Evolutionary conservation across 202 grass and related monocot species (phyloP).

Genomic region (Musa balbisiana): DNA sequence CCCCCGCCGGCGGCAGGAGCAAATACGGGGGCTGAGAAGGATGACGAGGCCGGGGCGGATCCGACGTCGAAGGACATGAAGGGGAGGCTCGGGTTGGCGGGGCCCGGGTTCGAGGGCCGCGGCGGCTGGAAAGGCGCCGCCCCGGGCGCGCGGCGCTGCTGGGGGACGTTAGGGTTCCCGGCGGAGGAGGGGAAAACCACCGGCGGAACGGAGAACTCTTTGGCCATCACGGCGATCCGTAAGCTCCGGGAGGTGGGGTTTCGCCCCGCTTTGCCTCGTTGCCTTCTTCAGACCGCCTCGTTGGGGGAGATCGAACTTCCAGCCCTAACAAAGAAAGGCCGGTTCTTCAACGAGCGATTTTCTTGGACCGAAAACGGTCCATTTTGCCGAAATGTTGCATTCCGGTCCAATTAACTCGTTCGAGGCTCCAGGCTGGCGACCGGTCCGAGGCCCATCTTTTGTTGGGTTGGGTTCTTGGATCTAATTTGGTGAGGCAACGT

Average conservation of each 20-base stretch:
- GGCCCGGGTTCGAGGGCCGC: not conserved
- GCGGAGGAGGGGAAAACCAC: not conserved
- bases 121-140: not conserved
- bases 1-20: not conserved
- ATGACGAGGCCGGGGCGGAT: not conserved
- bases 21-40: not conserved
- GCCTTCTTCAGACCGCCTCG: too few relatives aligned
- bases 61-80: not conserved
- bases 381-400: too few relatives aligned
- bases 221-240: not conserved
- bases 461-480: too few relatives aligned
- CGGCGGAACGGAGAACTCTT: constrained; percentile 1
- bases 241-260: not conserved
- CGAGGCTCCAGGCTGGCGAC: too few relatives aligned
- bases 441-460: too few relatives aligned
- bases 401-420: too few relatives aligned
- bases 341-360: too few relatives aligned
- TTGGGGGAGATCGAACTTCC: too few relatives aligned
- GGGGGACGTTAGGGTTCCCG: not conserved
- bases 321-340: too few relatives aligned
- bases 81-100: not conserved
- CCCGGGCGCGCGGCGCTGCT: not conserved
- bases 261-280: too few relatives aligned
- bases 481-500: too few relatives aligned
- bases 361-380: too few relatives aligned